phyloP scores from a whole-genome alignment of 106 monocot genomes.

The Posidonia australis region DNA sequence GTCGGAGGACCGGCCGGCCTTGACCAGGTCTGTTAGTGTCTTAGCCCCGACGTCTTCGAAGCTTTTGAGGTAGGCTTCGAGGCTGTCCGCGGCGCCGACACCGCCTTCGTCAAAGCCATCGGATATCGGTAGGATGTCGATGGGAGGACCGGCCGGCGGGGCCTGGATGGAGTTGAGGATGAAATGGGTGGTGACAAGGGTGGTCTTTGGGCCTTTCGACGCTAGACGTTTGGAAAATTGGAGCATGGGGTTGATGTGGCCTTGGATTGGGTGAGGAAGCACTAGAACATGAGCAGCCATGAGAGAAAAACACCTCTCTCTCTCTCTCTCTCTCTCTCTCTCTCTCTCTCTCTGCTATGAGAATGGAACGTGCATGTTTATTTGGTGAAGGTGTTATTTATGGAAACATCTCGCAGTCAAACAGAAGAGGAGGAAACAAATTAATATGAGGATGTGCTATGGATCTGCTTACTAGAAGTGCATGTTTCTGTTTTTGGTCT shows the following conservation, averaged over 20 bases:
- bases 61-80: slow-evolving; percentile 29
- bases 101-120: slow-evolving; percentile 59
- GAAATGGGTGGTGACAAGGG: slow-evolving; percentile 42
- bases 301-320: neutral
- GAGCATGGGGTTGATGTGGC: slow-evolving; percentile 87
- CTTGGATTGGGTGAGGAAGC: slow-evolving; percentile 61
- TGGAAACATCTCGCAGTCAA: too few species aligned
- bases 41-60: slow-evolving; percentile 27
- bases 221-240: slow-evolving; percentile 51
- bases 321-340: neutral
- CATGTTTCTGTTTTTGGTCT: too few species aligned
- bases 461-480: too few species aligned
- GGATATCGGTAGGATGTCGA: slow-evolving; percentile 39
- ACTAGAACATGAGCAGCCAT: slow-evolving; percentile 34
- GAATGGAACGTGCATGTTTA: too few species aligned
- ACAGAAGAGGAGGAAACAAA: too few species aligned
- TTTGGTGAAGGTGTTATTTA: too few species aligned
- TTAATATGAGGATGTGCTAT: too few species aligned
- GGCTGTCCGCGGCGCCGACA: neutral
- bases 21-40: slow-evolving; percentile 19
- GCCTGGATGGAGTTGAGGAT: slow-evolving; percentile 13
- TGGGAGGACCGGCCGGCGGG: neutral
- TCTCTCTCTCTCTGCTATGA: too few species aligned
- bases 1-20: slow-evolving; percentile 1
- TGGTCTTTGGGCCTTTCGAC: slow-evolving; percentile 17